A percentile compares a stretch with the other conserved stretches of the same genome.
These are phyloP conservation scores for Clavariopsis aquatica DNA, from an alignment of 495 filamentous ascomycete species.

Conservation along the genomic window DNA sequence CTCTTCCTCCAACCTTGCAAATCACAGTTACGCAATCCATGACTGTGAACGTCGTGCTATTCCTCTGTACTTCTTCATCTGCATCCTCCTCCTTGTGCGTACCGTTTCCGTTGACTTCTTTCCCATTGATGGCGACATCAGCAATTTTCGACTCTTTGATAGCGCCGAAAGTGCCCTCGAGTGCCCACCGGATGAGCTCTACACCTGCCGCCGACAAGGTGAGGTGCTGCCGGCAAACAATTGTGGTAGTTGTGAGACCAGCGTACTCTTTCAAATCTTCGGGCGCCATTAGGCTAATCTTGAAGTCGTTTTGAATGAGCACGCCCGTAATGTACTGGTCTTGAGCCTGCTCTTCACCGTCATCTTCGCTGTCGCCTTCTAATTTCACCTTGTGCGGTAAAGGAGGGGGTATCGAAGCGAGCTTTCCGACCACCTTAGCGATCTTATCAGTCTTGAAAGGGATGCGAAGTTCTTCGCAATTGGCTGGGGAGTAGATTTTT, in stretches of 20 bases:
- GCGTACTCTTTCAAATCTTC: constrained; percentile 95
- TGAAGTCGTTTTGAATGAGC: constrained; percentile 94
- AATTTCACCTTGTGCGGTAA: constrained; percentile 11
- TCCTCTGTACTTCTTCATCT: constrained; percentile 59
- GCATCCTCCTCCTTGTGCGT: constrained; percentile 56
- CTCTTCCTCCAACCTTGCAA: constrained; percentile 67
- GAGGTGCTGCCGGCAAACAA: constrained; percentile 85
- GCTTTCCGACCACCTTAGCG: constrained; percentile 92
- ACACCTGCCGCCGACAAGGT: constrained; percentile 83
- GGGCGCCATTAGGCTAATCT: constrained; percentile 91
- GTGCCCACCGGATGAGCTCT: constrained; percentile 87
- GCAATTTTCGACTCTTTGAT: constrained; percentile 65
- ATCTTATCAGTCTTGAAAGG: constrained; percentile 95
- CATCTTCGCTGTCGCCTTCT: constrained; percentile 20
- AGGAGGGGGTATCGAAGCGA: constrained; percentile 77
- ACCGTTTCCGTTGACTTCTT: constrained; percentile 48
- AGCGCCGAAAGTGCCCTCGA: constrained; percentile 89
- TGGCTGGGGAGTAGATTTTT: constrained; percentile 89
- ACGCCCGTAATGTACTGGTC: constrained; percentile 77
- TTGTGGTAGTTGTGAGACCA: constrained; percentile 88
- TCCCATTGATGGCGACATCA: constrained; percentile 49
- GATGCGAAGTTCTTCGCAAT: constrained; percentile 93
- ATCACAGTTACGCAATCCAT: constrained; percentile 88
- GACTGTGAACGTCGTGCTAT: constrained; percentile 67
- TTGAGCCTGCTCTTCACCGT: constrained; percentile 40